phyloP scores from a whole-genome alignment of 2,329 filamentous ascomycete species.

The Chaetoscypha palmicola region DNA sequence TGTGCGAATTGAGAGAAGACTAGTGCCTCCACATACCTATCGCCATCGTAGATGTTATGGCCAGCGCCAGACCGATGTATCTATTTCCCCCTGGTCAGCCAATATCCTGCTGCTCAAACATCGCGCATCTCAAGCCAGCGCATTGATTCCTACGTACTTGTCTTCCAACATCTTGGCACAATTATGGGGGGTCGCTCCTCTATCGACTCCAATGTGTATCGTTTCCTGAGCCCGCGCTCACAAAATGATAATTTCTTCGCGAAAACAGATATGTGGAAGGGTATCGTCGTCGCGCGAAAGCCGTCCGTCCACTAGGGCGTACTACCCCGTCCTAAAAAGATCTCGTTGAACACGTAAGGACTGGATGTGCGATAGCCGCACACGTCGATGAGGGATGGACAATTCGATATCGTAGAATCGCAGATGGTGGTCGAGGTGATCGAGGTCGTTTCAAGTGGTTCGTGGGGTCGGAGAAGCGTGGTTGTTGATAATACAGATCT shows the following conservation, averaged over 20 bases:
- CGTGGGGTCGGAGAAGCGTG: too few species aligned
- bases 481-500: too few species aligned
- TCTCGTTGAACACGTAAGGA: background rate
- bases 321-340: background rate
- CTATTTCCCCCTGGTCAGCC: slow-evolving; percentile 37
- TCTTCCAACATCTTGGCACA: slow-evolving; percentile 37
- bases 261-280: slow-evolving; percentile 4
- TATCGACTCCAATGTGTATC: slow-evolving; percentile 19
- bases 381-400: background rate
- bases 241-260: slow-evolving; percentile 4
- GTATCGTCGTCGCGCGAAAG: slow-evolving; percentile 7
- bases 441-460: background rate
- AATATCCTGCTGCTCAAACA: background rate
- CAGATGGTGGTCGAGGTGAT: background rate
- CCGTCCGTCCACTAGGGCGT: background rate
- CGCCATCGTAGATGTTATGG: slow-evolving; percentile 66
- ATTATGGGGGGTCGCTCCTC: slow-evolving; percentile 14
- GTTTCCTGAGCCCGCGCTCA: slow-evolving; percentile 24
- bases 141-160: slow-evolving; percentile 33
- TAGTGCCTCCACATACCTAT: slow-evolving; percentile 52
- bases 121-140: slow-evolving; percentile 1
- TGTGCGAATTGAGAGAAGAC: background rate
- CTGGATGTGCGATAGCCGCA: background rate
- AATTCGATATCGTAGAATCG: background rate
- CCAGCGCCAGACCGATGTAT: slow-evolving; percentile 70